A percentile compares a stretch with the other conserved stretches of the same genome.
Conservation (phyloP, 371 early-diverging fungal genomes). For the Lichtheimia ramosa region DNA sequence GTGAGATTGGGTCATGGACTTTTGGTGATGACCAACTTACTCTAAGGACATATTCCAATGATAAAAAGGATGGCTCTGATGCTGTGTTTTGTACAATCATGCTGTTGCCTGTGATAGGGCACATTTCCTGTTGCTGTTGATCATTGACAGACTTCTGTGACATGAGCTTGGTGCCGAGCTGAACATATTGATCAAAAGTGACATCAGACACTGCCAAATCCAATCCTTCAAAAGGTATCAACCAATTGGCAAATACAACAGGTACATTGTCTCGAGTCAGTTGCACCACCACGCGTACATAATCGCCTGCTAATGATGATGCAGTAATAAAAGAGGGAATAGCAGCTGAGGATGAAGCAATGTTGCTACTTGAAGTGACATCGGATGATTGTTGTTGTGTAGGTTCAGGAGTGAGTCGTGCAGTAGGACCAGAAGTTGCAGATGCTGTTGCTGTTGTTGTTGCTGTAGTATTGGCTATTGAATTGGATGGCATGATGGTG, state of each 20-base stretch:
- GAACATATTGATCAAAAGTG: constrained; percentile 57
- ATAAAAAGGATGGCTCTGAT: constrained; percentile 47
- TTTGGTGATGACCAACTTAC: constrained; percentile 34
- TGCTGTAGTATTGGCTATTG: constrained; percentile 3
- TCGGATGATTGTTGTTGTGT: neutral
- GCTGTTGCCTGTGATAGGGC: constrained; percentile 40
- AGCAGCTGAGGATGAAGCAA: neutral
- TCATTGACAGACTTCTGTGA: constrained; percentile 7
- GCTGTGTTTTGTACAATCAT: constrained; percentile 28
- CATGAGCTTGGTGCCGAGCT: constrained; percentile 36
- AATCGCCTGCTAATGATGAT: constrained; percentile 74
- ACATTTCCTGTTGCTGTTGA: constrained; percentile 30
- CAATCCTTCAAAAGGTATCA: constrained; percentile 57
- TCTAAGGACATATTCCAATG: constrained; percentile 77
- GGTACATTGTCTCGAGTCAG: constrained; percentile 88
- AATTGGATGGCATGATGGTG: constrained; percentile 38
- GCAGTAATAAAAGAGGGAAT: constrained; percentile 82
- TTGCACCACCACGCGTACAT: constrained; percentile 87
- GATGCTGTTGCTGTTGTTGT: neutral
- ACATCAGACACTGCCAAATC: constrained; percentile 64
- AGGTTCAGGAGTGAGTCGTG: constrained; percentile 18
- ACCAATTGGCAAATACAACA: constrained; percentile 80
- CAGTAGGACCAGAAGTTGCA: constrained; percentile 14
- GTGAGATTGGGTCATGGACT: neutral
- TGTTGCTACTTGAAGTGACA: constrained; percentile 6